Percentiles rank a stretch among this genome's conserved stretches.
Conservation (phyloP, 2,329 filamentous ascomycete genomes). For the Hymenoscyphus scutula region DNA sequence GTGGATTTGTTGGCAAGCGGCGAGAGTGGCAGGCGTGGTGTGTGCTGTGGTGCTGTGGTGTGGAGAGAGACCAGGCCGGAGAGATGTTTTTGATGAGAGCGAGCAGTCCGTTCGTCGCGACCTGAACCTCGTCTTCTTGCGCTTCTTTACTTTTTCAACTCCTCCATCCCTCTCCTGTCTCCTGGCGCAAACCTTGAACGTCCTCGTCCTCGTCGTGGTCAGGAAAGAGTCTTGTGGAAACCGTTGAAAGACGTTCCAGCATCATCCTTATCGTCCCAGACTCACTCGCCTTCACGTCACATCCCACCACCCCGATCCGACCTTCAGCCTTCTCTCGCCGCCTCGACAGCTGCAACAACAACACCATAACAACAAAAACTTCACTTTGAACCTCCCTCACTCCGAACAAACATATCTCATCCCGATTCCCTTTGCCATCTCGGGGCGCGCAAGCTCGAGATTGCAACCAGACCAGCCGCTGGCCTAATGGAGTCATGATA, state of each 20-base stretch:
- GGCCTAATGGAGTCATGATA: constrained; percentile 38
- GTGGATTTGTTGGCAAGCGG: constrained; percentile 16
- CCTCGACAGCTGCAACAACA: constrained; percentile 5
- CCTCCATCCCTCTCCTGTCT: background rate
- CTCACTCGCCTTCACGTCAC: constrained; percentile 1
- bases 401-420: background rate
- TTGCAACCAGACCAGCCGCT: constrained; percentile 22
- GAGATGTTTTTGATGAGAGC: background rate
- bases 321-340: background rate
- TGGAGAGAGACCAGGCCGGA: background rate
- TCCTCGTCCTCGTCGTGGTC: background rate
- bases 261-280: background rate
- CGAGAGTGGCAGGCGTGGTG: background rate
- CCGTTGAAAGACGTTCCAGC: background rate
- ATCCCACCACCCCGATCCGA: constrained; percentile 7
- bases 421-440: constrained; percentile 24
- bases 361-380: constrained; percentile 3
- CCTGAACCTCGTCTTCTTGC: background rate
- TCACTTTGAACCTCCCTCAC: background rate
- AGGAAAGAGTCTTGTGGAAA: too few relatives aligned
- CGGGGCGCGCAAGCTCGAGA: constrained; percentile 32
- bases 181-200: background rate
- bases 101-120: background rate
- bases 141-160: background rate
- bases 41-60: background rate